phyloP scores from a whole-genome alignment of 306 rosid genomes.

The Luffa acutangula region DNA sequence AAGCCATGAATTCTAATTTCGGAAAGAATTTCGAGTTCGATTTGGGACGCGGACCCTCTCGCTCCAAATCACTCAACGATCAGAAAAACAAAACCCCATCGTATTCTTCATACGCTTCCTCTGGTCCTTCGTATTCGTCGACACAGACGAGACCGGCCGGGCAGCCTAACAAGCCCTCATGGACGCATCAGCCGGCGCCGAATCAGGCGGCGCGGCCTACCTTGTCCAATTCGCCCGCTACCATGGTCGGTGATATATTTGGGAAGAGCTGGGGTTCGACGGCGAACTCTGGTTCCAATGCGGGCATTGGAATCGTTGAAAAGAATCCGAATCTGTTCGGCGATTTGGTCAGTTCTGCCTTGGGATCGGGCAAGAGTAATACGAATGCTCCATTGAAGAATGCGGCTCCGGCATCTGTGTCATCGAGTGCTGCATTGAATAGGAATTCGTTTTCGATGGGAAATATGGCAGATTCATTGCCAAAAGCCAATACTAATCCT shows the following conservation, averaged over 20 bases:
- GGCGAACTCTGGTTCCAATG: constrained; percentile 23
- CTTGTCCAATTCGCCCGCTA: constrained; percentile 34
- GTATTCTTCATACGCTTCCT: constrained; percentile 23
- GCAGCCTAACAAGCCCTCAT: constrained; percentile 61
- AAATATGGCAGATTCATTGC: constrained; percentile 52
- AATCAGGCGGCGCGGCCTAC: constrained; percentile 25
- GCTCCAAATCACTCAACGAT: constrained; percentile 70
- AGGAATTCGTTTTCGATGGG: constrained; percentile 63
- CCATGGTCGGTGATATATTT: constrained; percentile 89
- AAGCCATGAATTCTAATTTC: constrained; percentile 35
- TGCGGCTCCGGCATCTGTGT: constrained; percentile 18
- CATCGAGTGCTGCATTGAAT: constrained; percentile 11
- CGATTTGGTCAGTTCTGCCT: constrained; percentile 72
- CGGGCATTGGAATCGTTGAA: constrained; percentile 37
- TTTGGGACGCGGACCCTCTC: constrained; percentile 74
- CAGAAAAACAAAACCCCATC: constrained; percentile 54
- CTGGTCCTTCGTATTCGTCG: constrained; percentile 14
- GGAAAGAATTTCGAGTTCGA: constrained; percentile 67
- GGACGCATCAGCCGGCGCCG: constrained; percentile 81
- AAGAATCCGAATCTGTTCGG: constrained; percentile 87
- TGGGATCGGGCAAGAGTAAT: constrained; percentile 45
- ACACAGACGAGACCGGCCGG: constrained; percentile 41
- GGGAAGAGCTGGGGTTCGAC: constrained; percentile 82
- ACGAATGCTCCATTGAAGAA: constrained; percentile 58
- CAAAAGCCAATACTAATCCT: constrained; percentile 26